A percentile compares a stretch with the other conserved stretches of the same genome.
Conservation (phyloP, 345 rosid species). For the Salix koriyanagi region DNA sequence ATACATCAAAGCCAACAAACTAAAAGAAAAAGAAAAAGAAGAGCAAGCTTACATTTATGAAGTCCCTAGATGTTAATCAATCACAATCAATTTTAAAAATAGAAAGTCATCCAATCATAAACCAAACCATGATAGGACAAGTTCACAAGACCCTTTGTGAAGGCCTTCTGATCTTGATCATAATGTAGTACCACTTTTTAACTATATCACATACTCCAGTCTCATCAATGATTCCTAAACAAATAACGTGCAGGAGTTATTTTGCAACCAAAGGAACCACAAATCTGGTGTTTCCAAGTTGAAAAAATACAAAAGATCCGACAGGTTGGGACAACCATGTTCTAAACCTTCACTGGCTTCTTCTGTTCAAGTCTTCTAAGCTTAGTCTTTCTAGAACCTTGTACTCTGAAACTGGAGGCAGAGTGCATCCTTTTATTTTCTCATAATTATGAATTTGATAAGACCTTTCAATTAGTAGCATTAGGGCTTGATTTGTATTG, state of each 20-base stretch:
- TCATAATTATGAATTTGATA: not conserved
- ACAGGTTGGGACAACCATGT: not conserved
- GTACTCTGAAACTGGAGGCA: not conserved
- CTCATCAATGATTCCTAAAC: not conserved
- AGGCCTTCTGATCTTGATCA: not conserved
- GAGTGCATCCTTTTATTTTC: not conserved
- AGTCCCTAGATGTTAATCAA: not conserved
- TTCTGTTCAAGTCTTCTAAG: not conserved
- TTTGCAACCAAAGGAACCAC: not conserved
- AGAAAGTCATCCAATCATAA: not conserved
- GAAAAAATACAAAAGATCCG: not conserved
- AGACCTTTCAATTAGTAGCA: not conserved
- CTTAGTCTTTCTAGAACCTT: not conserved
- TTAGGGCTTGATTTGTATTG: not conserved
- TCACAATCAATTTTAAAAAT: not conserved
- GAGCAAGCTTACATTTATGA: not conserved
- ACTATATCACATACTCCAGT: not conserved
- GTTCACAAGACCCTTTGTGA: not conserved
- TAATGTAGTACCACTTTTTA: not conserved
- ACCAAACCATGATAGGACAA: not conserved
- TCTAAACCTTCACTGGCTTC: not conserved
- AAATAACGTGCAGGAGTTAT: not conserved
- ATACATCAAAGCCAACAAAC: not conserved
- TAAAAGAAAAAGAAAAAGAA: not conserved
- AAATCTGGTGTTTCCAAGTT: not conserved